Conservation (phyloP, 306 rosid species). For the Senna siamea region DNA sequence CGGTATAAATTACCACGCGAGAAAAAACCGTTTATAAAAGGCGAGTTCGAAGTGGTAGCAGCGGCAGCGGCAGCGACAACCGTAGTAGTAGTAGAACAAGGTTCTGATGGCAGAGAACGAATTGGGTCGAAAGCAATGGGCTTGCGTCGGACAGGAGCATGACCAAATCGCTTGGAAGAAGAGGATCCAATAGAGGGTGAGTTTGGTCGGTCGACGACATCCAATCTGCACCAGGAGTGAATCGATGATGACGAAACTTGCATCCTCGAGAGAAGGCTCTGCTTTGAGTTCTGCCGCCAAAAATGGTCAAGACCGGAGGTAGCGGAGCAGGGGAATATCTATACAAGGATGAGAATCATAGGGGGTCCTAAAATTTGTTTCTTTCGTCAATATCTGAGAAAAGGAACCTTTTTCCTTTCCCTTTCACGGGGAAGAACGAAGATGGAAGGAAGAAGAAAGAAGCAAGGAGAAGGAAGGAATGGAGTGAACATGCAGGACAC, state of each 20-base stretch:
- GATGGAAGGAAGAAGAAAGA: conserved; percentile 21
- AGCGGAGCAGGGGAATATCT: conserved; percentile 12
- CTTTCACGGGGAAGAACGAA: background rate
- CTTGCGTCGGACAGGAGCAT: conserved; percentile 5
- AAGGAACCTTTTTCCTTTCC: conserved; percentile 22
- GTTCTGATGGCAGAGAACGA: conserved; percentile 37
- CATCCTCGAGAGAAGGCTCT: conserved; percentile 30
- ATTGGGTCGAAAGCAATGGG: background rate
- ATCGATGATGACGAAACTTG: conserved; percentile 46
- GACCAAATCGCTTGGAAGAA: conserved; percentile 1
- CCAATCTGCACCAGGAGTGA: conserved; percentile 32
- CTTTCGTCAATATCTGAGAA: conserved; percentile 10
- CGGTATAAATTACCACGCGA: conserved; percentile 17
- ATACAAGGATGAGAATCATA: background rate
- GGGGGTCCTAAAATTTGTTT: background rate
- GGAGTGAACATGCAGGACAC: conserved; percentile 51
- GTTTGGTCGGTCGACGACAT: conserved; percentile 9
- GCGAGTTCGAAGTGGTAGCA: conserved; percentile 33
- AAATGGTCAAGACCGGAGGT: background rate
- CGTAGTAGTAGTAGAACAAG: conserved; percentile 23
- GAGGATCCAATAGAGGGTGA: conserved; percentile 16
- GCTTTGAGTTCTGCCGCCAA: conserved; percentile 17
- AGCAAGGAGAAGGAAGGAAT: conserved; percentile 51
- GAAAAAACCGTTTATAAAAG: conserved; percentile 13
- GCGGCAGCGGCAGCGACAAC: background rate